A percentile compares a stretch with the other conserved stretches of the same genome.
phyloP scores from a whole-genome alignment of 495 filamentous ascomycete species.

The Immersiella caudata region DNA sequence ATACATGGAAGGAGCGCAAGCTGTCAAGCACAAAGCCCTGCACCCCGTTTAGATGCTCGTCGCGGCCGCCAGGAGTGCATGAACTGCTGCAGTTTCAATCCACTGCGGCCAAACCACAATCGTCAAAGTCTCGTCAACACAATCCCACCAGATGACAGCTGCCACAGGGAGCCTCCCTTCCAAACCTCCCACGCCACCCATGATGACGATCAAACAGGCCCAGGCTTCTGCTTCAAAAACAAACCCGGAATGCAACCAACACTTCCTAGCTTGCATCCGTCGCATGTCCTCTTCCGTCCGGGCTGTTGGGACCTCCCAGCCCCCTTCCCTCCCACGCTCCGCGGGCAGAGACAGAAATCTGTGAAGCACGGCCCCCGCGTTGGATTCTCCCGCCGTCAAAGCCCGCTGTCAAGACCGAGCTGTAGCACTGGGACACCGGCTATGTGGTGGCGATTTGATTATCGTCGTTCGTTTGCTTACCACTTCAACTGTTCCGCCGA shows the following conservation, averaged over 20 bases:
- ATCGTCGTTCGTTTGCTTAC: neutral
- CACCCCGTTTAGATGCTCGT: neutral
- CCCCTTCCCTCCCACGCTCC: neutral
- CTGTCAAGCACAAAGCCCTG: neutral
- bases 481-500: neutral
- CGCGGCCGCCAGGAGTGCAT: slow-evolving; percentile 28
- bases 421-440: neutral
- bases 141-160: neutral
- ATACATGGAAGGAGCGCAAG: neutral
- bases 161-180: neutral
- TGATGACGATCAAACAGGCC: slow-evolving; percentile 20
- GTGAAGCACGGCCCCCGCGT: slow-evolving; percentile 13
- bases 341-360: neutral
- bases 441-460: neutral
- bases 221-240: slow-evolving; percentile 11
- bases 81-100: slow-evolving; percentile 35
- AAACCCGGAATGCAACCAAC: slow-evolving; percentile 14
- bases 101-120: neutral
- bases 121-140: slow-evolving; percentile 15
- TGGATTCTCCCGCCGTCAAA: neutral
- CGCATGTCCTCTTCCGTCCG: neutral
- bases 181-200: slow-evolving; percentile 1
- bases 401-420: neutral
- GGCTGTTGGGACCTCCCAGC: slow-evolving; percentile 10
- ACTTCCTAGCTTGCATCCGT: neutral